Percentiles rank a stretch among this genome's conserved stretches.
Conservation (phyloP, 2,329 filamentous ascomycete genomes). For the Aspergillus sp. region DNA sequence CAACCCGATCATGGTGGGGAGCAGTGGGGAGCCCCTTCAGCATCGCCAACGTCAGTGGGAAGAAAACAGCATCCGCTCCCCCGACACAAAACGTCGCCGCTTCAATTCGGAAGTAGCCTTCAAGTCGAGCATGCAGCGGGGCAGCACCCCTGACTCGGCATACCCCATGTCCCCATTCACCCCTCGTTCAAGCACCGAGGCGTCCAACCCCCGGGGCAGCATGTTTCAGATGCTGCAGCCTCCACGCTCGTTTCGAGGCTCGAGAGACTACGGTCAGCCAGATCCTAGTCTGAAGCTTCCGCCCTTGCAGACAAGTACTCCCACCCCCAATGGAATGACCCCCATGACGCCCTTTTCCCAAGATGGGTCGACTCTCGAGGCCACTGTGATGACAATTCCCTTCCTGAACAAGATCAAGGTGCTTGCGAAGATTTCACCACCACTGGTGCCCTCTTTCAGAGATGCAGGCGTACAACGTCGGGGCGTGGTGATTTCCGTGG, state of each 20-base stretch:
- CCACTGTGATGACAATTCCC: conserved; percentile 73
- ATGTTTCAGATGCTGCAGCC: conserved; percentile 55
- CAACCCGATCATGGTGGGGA: conserved; percentile 25
- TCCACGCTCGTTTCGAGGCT: conserved; percentile 43
- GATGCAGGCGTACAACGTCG: conserved; percentile 46
- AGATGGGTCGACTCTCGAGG: conserved; percentile 55
- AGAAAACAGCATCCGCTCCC: conserved; percentile 43
- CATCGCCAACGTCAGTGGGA: conserved; percentile 29
- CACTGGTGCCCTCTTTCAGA: conserved; percentile 47
- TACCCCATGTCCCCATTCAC: conserved; percentile 46
- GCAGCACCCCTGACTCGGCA: conserved; percentile 39
- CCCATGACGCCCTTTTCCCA: conserved; percentile 28
- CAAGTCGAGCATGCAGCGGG: conserved; percentile 40
- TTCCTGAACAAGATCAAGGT: conserved; percentile 75
- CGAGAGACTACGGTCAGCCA: conserved; percentile 34
- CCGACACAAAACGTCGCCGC: conserved; percentile 63
- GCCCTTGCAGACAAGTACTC: conserved; percentile 48
- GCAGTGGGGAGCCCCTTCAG: conserved; percentile 21
- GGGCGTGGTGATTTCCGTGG: conserved; percentile 80
- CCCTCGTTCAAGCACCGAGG: conserved; percentile 34
- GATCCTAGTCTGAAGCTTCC: conserved; percentile 54
- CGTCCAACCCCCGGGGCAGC: conserved; percentile 27
- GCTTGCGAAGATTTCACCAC: conserved; percentile 72
- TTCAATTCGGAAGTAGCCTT: conserved; percentile 48
- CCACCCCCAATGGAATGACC: conserved; percentile 16